Evolutionary conservation across 768 basidiomycete species (phyloP).

Genomic region (Macrolepiota dolichaula): DNA sequence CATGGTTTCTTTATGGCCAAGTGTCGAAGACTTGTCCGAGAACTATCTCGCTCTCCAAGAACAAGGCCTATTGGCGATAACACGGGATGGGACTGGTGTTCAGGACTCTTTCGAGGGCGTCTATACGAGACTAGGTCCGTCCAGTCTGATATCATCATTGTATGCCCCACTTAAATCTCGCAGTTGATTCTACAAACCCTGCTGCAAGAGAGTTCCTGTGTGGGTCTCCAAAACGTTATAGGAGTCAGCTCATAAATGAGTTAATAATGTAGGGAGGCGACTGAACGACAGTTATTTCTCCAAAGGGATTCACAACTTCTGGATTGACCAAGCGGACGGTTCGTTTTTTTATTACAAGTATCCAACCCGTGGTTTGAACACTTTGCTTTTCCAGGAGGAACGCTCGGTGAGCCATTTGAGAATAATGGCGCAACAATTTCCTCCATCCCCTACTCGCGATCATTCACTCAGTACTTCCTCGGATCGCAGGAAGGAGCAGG

Average conservation of each 20-base stretch:
- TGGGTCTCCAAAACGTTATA: conserved; percentile 10
- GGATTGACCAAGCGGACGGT: conserved; percentile 38
- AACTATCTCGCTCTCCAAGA: conserved; percentile 29
- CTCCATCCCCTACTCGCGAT: conserved; percentile 27
- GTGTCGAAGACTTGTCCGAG: conserved; percentile 32
- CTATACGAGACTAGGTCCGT: conserved; percentile 28
- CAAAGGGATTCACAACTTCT: conserved; percentile 33
- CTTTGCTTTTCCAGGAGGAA: conserved; percentile 21
- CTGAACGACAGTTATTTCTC: conserved; percentile 34
- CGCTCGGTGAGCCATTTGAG: conserved; percentile 31
- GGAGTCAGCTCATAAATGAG: not conserved
- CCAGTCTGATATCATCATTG: not conserved
- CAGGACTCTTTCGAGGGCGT: conserved; percentile 32
- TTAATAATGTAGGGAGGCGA: conserved; percentile 23
- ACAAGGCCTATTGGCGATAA: conserved; percentile 29
- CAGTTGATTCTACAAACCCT: conserved; percentile 33
- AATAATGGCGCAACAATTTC: conserved; percentile 31
- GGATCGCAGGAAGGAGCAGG: conserved; percentile 32
- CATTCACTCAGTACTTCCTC: conserved; percentile 33
- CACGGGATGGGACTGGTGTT: conserved; percentile 31
- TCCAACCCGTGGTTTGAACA: not conserved
- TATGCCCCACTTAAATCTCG: not conserved
- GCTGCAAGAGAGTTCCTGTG: conserved; percentile 33
- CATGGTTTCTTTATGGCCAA: conserved; percentile 38
- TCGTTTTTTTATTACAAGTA: not conserved